Evolutionary conservation across 352 stramenopile genomes (phyloP), one percentile per base, ranked within the genome.

Genomic region (Plasmopara muralis): DNA sequence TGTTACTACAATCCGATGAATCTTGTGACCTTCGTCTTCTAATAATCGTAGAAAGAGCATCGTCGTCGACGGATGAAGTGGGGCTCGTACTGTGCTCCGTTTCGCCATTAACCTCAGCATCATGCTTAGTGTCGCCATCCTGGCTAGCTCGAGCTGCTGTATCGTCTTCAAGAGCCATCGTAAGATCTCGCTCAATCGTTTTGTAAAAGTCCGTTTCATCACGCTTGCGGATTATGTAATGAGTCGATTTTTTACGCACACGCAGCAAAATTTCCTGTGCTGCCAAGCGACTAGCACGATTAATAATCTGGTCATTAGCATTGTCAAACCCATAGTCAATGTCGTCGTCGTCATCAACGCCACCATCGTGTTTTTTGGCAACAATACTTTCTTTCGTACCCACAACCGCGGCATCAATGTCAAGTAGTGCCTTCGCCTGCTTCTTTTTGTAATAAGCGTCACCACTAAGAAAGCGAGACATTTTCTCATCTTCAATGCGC

Each of bases 271-370:
- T 74, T 57, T 89, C 74, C 50, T 89, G 67, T 0, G 82, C 82
- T 7, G 82, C 78, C 43, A 86, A 62, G 5, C 79, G 72, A 69
- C 77, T 88, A 1, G 82, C 82, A 30, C 77, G 73, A 47, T 87
- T 86, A 14, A 93, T 75, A 47, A 90, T 87, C 54, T 83, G 72
- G 12, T 88, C 75, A 53, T 89, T 93, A 7, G 71, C 73, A 40
- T 93, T 88, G 35, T 93, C 75, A 45, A 93, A 93, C 35, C 82
- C 82, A 47, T 89, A 93, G 60, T 93, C 79, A 50, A 87, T 85
- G 0, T 87, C 75, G 2, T 87, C 76, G 20, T 89, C 78, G 15
- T 85, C 77, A 12, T 73, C 61, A 10, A 68, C 52, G 10, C 38
- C 53, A 29, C 47, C 55, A 13, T 46, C 37, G 13, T 53, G 25